A percentile compares a stretch with the other conserved stretches of the same genome.
Conservation (phyloP, 2,329 filamentous ascomycete genomes). For the Penicillium sp. region DNA sequence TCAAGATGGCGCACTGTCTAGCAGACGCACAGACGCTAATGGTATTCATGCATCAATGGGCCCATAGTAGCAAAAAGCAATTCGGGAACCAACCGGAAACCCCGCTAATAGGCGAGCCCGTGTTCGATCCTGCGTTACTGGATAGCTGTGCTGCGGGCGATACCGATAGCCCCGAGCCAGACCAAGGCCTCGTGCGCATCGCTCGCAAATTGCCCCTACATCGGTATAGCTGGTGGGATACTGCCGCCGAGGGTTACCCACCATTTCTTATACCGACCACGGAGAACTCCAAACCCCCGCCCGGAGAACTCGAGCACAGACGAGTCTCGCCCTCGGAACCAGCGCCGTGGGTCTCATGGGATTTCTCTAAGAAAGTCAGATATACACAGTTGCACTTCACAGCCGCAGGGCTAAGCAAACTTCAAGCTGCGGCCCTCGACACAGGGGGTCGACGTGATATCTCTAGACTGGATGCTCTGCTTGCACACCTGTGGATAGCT, state of each 20-base stretch:
- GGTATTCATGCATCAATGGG: conserved; percentile 46
- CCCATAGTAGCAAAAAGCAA: conserved; percentile 31
- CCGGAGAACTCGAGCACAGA: background rate
- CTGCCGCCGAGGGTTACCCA: background rate
- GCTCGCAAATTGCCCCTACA: conserved; percentile 1
- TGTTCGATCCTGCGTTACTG: background rate
- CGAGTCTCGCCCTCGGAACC: background rate
- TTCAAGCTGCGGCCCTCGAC: background rate
- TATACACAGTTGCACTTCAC: conserved; percentile 3
- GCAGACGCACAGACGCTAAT: conserved; percentile 46
- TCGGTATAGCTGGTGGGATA: conserved; percentile 7
- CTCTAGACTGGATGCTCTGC: conserved; percentile 1
- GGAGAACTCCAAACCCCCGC: conserved; percentile 1
- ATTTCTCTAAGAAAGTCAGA: background rate
- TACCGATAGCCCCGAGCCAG: background rate
- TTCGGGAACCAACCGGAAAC: conserved; percentile 22
- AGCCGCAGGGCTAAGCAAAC: background rate
- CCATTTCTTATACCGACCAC: background rate
- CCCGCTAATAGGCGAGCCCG: background rate
- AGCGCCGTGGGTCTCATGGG: conserved; percentile 3
- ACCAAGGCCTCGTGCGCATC: background rate
- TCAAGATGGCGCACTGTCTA: conserved; percentile 45
- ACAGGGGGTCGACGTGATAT: background rate
- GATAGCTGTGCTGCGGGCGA: background rate
- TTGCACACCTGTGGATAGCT: background rate